Conservation (phyloP, 306 rosid genomes). For the Hylodesmum podocarpum region DNA sequence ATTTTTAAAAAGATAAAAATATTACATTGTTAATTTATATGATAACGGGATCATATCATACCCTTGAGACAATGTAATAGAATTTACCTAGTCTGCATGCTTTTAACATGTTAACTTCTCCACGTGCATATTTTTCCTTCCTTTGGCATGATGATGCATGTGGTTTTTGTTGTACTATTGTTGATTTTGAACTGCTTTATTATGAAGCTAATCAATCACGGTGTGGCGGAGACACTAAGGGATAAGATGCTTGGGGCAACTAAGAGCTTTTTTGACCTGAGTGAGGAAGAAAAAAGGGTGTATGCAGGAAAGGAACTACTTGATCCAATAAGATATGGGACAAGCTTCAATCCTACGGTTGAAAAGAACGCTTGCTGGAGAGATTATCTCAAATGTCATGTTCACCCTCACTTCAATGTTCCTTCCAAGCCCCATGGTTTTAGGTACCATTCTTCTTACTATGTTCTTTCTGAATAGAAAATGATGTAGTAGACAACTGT, state of each 20-base stretch:
- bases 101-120: background rate
- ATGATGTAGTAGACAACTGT: no score
- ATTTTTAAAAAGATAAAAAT: no score
- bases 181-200: background rate
- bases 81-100: no score
- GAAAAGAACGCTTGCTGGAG: conserved; percentile 55
- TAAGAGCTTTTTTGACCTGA: conserved; percentile 42
- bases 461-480: no score
- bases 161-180: background rate
- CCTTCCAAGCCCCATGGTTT: conserved; percentile 55
- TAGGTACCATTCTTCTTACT: conserved; percentile 34
- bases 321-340: conserved; percentile 62
- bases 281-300: conserved; percentile 48
- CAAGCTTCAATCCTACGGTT: conserved; percentile 51
- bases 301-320: conserved; percentile 27
- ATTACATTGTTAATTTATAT: no score
- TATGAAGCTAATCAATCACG: conserved; percentile 54
- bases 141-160: background rate
- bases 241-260: conserved; percentile 25
- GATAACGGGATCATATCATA: no score
- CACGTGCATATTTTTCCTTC: background rate
- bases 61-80: no score
- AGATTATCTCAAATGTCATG: conserved; percentile 61
- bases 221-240: conserved; percentile 43
- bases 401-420: conserved; percentile 59